These are phyloP conservation scores for Herpotrichia juniperi DNA, from an alignment of 2,329 filamentous ascomycete genomes.

Conservation along the genomic window DNA sequence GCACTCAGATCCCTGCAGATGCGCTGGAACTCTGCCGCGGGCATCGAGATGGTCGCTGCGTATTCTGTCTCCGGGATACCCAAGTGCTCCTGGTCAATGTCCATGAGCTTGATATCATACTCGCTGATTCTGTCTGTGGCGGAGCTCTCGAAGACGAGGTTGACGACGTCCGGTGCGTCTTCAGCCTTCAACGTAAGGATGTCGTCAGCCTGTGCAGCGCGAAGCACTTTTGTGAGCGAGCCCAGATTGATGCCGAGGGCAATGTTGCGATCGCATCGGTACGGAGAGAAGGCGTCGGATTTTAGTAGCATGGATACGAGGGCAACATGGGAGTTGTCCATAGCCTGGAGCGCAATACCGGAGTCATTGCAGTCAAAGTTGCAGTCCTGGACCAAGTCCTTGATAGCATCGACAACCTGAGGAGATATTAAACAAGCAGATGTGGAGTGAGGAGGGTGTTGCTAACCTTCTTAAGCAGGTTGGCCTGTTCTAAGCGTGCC, in stretches of 20 bases:
- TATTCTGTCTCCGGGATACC: constrained; percentile 99
- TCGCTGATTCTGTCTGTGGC: constrained; percentile 92
- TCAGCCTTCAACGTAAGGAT: constrained; percentile 96
- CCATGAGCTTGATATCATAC: constrained; percentile 99
- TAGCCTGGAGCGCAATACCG: constrained; percentile 95
- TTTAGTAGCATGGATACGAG: constrained; percentile 99
- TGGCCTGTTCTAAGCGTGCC: constrained; percentile 94
- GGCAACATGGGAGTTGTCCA: constrained; percentile 99
- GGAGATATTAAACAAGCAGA: constrained; percentile 13
- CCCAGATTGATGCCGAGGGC: constrained; percentile 96
- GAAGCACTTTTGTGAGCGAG: constrained; percentile 96
- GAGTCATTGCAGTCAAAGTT: constrained; percentile 99
- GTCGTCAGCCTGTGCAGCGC: constrained; percentile 92
- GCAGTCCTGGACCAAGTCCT: constrained; percentile 98
- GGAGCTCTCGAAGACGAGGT: constrained; percentile 91
- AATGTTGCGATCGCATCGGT: constrained; percentile 98
- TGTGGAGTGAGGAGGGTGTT: neutral
- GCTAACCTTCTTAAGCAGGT: constrained; percentile 87
- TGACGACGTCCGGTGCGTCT: constrained; percentile 93
- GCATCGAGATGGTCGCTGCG: constrained; percentile 88
- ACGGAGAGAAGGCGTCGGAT: constrained; percentile 91
- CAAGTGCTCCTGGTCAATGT: constrained; percentile 99
- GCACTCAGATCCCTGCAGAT: constrained; percentile 92
- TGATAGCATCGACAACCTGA: constrained; percentile 97
- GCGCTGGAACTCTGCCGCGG: constrained; percentile 85